phyloP scores from a whole-genome alignment of 352 stramenopile species.

The Pseudoperonospora humuli region DNA sequence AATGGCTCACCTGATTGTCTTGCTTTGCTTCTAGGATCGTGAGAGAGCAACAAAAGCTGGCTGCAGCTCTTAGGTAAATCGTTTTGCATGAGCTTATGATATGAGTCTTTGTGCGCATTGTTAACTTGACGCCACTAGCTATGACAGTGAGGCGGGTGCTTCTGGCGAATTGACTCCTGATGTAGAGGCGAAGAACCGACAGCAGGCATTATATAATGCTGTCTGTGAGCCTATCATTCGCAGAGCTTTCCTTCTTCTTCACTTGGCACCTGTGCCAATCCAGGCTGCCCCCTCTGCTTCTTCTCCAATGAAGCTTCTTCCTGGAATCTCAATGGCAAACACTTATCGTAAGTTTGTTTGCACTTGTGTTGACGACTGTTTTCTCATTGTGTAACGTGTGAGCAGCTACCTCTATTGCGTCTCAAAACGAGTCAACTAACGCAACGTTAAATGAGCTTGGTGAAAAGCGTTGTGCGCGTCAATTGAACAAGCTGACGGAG shows the following conservation, averaged over 20 bases:
- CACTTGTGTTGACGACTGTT: neutral
- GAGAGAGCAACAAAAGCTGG: slow-evolving; percentile 80
- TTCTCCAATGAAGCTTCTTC: slow-evolving; percentile 59
- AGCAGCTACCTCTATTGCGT: slow-evolving; percentile 33
- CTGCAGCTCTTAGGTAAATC: slow-evolving; percentile 43
- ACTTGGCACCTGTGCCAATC: slow-evolving; percentile 43
- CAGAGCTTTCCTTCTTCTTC: slow-evolving; percentile 58
- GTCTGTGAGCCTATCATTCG: slow-evolving; percentile 77
- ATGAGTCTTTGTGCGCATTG: neutral
- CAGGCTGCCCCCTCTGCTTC: slow-evolving; percentile 15
- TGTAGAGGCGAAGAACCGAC: slow-evolving; percentile 55
- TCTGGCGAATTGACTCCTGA: slow-evolving; percentile 26
- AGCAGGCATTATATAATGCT: slow-evolving; percentile 63
- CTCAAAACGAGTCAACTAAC: slow-evolving; percentile 1
- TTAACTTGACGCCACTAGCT: slow-evolving; percentile 1
- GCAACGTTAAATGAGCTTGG: slow-evolving; percentile 7
- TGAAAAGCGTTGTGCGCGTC: slow-evolving; percentile 35
- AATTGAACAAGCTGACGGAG: slow-evolving; percentile 65
- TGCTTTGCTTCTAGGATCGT: slow-evolving; percentile 58
- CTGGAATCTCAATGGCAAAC: slow-evolving; percentile 51
- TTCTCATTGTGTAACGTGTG: too few species aligned
- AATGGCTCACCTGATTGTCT: neutral
- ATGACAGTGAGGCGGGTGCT: slow-evolving; percentile 27
- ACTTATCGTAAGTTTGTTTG: slow-evolving; percentile 36
- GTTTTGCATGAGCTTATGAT: neutral